Evolutionary conservation across 2,329 filamentous ascomycete species (phyloP).

Genomic region (Xylaria sp.): DNA sequence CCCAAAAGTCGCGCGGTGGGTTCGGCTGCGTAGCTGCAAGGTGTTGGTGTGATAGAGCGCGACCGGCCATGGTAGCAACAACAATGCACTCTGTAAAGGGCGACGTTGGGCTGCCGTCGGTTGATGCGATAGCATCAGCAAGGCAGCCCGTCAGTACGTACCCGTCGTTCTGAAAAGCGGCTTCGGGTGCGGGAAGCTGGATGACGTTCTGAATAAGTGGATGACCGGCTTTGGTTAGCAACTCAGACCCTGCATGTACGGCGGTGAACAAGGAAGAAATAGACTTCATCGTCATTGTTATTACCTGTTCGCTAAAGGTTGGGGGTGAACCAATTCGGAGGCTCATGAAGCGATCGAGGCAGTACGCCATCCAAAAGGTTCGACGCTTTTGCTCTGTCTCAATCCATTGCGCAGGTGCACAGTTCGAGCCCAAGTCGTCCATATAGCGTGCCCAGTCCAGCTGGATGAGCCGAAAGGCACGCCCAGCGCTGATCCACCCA

Average conservation of each 20-base stretch:
- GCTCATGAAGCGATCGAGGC: constrained; percentile 49
- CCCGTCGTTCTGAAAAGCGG: constrained; percentile 51
- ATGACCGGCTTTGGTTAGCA: constrained; percentile 17
- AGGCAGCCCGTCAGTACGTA: constrained; percentile 46
- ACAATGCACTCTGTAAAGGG: constrained; percentile 26
- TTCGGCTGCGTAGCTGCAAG: constrained; percentile 20
- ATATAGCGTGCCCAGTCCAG: constrained; percentile 51
- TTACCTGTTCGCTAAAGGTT: constrained; percentile 49
- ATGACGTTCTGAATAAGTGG: constrained; percentile 48
- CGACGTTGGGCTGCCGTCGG: constrained; percentile 16
- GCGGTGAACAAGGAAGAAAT: neutral
- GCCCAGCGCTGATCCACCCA: constrained; percentile 53
- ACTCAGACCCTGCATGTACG: neutral
- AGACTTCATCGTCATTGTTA: neutral
- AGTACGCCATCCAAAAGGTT: constrained; percentile 56
- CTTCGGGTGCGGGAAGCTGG: constrained; percentile 51
- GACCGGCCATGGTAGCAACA: constrained; percentile 25
- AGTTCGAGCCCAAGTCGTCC: constrained; percentile 42
- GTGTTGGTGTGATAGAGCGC: constrained; percentile 24
- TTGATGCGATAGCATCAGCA: constrained; percentile 46
- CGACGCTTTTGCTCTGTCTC: constrained; percentile 52
- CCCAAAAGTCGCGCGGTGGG: constrained; percentile 22
- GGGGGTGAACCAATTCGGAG: constrained; percentile 40
- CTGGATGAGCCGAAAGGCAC: constrained; percentile 53
- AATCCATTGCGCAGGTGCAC: constrained; percentile 40